Evolutionary conservation across 225 moss, liverwort and hornwort genomes (phyloP).

Genomic region (Sphagnum contortum): DNA sequence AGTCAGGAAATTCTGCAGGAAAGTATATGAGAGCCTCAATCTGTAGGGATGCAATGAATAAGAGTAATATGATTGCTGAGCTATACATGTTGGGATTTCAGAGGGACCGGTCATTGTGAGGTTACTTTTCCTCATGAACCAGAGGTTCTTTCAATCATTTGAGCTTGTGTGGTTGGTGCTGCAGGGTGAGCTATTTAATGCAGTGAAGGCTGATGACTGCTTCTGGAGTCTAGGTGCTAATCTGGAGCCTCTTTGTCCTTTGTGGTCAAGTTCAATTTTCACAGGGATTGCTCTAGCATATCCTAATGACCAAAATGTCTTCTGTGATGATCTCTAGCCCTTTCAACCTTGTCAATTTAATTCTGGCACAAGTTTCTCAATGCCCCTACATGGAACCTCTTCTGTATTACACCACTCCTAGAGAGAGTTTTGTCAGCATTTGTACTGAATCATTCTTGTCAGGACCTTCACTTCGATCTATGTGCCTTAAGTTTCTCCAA

Average conservation of each 20-base stretch:
- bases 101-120: not conserved
- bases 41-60: not conserved
- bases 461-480: too few species aligned
- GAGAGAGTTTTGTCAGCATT: too few species aligned
- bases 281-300: not conserved
- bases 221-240: slow-evolving; percentile 91
- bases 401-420: too few species aligned
- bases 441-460: too few species aligned
- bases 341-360: not conserved
- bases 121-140: not conserved
- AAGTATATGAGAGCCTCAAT: not conserved
- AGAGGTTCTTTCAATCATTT: not conserved
- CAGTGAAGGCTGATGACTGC: slow-evolving; percentile 72
- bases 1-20: not conserved
- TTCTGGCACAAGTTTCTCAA: not conserved
- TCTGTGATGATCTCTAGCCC: not conserved
- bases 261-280: not conserved
- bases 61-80: not conserved
- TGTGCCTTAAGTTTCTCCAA: too few species aligned
- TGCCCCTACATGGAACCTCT: too few species aligned
- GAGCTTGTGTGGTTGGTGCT: slow-evolving; percentile 1
- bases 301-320: not conserved
- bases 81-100: not conserved
- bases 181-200: slow-evolving; percentile 74
- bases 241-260: not conserved